Evolutionary conservation across 768 basidiomycete species (phyloP), one percentile per base, ranked within the genome.

Genomic region (Lactifluus rugatus): DNA sequence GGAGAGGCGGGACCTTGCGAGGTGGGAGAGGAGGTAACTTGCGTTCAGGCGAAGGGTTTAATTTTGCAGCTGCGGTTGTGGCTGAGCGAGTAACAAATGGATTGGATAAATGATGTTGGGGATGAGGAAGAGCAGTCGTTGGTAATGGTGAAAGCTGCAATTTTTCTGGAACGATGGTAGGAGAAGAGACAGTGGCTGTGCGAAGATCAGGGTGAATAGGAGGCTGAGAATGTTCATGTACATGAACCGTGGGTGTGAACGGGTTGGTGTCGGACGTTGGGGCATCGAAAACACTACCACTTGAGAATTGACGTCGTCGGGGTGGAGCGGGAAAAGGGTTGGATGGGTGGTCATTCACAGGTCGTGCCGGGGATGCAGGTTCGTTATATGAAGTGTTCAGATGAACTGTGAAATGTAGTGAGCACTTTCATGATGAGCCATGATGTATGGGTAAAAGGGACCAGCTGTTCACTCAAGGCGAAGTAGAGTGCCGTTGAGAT

Each of bases 191-290:
- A 2, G 47, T 41, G 8, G 52, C 55, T 4, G 56, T 32, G 26
- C 61, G 56, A 21, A 62, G 31, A 54, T 58, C 54, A 3, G 62
- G 62, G 39, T 62, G 61, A 16, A 62, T 45, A 31, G 62, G 62
- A 21, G 62, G 62, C 13, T 62, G 62, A 2, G 51, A 52, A 37
- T 36, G 45, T 21, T 62, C 56, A 11, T 64, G 44, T 32, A 25
- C 31, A 19, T 42, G 49, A 16, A 48, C 48, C n/a, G 54, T 28
- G n/a, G 19, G 62, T 16, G 26, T 17, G 36, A 64, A 65, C 21
- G 62, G 64, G 48, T 63, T 63, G 11, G 54, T 58, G 54, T 63
- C 64, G 9, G 64, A 61, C 2, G 60, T 65, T 42, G 64, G 62
- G 5, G 56, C 45, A 48, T 64, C 62, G 45, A 61, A 62, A 21